These are phyloP conservation scores for Pythium guiyangense DNA, from an alignment of 352 stramenopile species.

Conservation along the genomic window DNA sequence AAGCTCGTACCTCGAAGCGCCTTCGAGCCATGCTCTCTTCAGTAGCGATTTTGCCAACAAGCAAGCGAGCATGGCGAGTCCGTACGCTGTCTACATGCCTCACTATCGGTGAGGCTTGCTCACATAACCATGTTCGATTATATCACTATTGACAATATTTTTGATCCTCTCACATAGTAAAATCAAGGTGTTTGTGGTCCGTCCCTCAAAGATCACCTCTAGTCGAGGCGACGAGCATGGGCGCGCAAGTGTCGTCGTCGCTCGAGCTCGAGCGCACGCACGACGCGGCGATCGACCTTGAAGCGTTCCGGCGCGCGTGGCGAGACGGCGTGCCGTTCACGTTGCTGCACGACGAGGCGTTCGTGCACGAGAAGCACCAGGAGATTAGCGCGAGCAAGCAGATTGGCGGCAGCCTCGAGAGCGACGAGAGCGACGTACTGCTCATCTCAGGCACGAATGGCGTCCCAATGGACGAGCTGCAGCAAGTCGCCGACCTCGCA, in stretches of 20 bases:
- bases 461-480: constrained; percentile 48
- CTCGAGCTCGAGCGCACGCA: neutral
- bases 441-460: constrained; percentile 43
- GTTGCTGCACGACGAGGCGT: constrained; percentile 63
- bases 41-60: too few species aligned
- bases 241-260: constrained; percentile 7
- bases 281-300: constrained; percentile 9
- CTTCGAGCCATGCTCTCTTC: too few species aligned
- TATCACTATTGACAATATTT: too few species aligned
- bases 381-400: constrained; percentile 18
- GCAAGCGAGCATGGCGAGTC: too few species aligned
- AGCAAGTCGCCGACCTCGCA: constrained; percentile 48
- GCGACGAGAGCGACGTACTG: constrained; percentile 11
- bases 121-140: too few species aligned
- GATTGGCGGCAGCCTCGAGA: neutral
- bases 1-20: too few species aligned
- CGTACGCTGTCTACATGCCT: too few species aligned
- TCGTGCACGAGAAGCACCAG: constrained; percentile 63
- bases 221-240: constrained; percentile 10
- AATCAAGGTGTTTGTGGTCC: too few species aligned
- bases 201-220: too few species aligned
- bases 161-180: too few species aligned
- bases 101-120: too few species aligned
- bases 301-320: constrained; percentile 27
- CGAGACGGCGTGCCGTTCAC: constrained; percentile 59